Conservation (phyloP, 148 eudicot genomes). For the Pharnaceum exiguum region DNA sequence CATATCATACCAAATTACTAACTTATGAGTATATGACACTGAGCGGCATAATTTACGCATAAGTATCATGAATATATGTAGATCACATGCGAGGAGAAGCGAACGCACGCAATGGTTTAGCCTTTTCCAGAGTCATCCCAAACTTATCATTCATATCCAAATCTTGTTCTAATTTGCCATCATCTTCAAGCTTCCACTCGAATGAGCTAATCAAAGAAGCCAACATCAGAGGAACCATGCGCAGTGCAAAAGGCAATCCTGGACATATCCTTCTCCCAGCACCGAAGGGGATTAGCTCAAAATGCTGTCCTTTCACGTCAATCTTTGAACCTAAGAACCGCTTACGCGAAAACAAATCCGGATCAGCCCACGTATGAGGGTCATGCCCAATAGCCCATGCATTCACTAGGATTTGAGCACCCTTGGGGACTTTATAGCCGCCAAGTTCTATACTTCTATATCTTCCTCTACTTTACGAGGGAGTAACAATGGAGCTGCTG, state of each 20-base stretch:
- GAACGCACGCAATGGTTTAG: conserved; percentile 11
- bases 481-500: conserved; percentile 49
- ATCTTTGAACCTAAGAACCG: conserved; percentile 39
- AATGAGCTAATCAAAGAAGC: conserved; percentile 39
- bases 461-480: conserved; percentile 50
- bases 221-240: conserved; percentile 23
- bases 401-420: conserved; percentile 45
- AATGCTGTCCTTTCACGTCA: conserved; percentile 43
- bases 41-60: too few species aligned
- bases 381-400: conserved; percentile 67
- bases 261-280: conserved; percentile 61
- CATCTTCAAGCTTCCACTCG: conserved; percentile 39
- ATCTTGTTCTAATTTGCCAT: background rate
- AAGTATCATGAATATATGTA: background rate
- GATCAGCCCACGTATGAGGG: conserved; percentile 36
- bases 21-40: too few species aligned
- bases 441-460: conserved; percentile 25
- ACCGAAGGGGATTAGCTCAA: conserved; percentile 35
- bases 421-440: conserved; percentile 41
- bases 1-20: too few species aligned
- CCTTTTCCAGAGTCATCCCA: conserved; percentile 35
- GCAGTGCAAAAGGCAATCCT: conserved; percentile 39
- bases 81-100: background rate
- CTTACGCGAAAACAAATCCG: conserved; percentile 42
- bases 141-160: conserved; percentile 38